Evolutionary conservation across 192 early-diverging fungal species (phyloP), one percentile per base, ranked within the genome.

Genomic region (Entomortierella chlamydospora): DNA sequence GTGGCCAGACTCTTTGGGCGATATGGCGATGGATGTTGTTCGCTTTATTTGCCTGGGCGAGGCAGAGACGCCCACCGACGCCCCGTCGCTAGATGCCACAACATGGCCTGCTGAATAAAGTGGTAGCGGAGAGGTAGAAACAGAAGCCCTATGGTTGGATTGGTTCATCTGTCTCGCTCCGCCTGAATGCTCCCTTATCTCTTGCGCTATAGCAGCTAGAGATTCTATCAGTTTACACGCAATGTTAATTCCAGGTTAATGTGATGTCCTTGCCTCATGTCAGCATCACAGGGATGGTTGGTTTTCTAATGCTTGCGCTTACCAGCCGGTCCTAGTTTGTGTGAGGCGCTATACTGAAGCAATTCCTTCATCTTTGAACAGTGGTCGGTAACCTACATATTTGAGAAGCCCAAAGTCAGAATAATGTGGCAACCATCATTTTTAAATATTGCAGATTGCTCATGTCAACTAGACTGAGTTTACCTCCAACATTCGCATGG

Each of bases 11-110:
- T 79, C 76, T 7, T 55, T 25, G 10, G 76, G 76, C 5, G 67
- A 70, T 13, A 66, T 65, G 0, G 68, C 76, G 4, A 61, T 29
- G n/a, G 76, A 79, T 7, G 76, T 64, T 28, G 68, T 65, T 7
- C 76, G 54, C n/a, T 79, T 79, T 22, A 79, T 49, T 28, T 68
- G 65, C 29, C 76, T 29, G 2, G 76, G 76, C 4, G 76, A 79
- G 2, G 61, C 61, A 23, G 67, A 77, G 3, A 60, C 66, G 10
- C 65, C 2, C 45, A 47, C 4, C 15, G 15, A 20, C 20, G 15
- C 4, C 4, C 15, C 20, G 15, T 47, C 45, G 20, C 20, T 20
- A 28, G 28, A 29, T 55, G 28, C 28, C 28, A 25, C 25, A 55
- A 30, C 28, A 30, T 55, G 53, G 28, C n/a, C 28, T 55, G 45